Conservation (phyloP, 768 basidiomycete genomes). For the Mrakia blollopis region DNA sequence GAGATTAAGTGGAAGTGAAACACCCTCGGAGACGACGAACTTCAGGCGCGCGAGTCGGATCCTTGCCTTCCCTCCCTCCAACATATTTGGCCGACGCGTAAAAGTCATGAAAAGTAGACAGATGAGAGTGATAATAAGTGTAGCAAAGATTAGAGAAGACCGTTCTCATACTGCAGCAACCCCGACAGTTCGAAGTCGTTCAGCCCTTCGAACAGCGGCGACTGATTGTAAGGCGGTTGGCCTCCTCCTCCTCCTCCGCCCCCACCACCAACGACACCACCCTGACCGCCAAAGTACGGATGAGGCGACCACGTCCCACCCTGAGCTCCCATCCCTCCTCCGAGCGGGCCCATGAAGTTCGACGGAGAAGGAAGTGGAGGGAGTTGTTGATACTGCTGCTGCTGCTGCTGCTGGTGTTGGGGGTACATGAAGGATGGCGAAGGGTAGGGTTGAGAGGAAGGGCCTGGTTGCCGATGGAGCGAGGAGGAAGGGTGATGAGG, state of each 20-base stretch:
- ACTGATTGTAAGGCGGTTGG: too few species aligned
- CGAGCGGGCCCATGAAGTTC: slow-evolving; percentile 4
- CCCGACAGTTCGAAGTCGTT: neutral
- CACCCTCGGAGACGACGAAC: too few species aligned
- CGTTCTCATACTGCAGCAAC: neutral
- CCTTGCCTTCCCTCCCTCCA: too few species aligned
- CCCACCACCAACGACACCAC: neutral
- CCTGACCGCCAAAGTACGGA: neutral
- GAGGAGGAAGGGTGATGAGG: neutral
- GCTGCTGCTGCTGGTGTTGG: neutral
- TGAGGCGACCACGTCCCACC: neutral
- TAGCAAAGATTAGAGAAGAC: too few species aligned
- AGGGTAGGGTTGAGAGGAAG: neutral
- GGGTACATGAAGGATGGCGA: neutral
- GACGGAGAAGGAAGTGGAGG: neutral
- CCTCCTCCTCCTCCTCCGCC: neutral
- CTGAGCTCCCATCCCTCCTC: neutral
- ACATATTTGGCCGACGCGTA: too few species aligned
- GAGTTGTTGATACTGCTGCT: neutral
- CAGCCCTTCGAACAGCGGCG: neutral
- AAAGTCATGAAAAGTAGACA: too few species aligned
- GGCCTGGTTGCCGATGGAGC: neutral
- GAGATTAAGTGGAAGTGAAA: too few species aligned
- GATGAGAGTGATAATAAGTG: too few species aligned
- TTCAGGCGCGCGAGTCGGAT: too few species aligned